Conservation (phyloP, 108 stramenopile species). For the Stephanodiscus minutulus region DNA sequence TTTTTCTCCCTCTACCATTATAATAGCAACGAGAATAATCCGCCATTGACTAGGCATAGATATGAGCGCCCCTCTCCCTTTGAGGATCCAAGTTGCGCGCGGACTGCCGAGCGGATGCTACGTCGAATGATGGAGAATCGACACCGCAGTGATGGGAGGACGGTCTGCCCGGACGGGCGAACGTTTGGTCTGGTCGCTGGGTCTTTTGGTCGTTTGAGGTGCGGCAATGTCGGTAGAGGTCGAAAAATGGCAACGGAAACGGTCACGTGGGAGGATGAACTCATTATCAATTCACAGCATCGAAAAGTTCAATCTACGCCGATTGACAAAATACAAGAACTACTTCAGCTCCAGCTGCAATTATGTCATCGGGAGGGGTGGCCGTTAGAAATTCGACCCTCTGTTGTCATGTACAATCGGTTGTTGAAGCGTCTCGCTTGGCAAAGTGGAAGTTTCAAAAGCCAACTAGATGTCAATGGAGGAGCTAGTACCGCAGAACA, state of each 20-base stretch:
- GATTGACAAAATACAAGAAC: conserved; percentile 35
- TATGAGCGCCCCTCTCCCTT: conserved; percentile 39
- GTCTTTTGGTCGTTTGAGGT: conserved; percentile 40
- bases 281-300: conserved; percentile 16
- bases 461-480: conserved; percentile 1
- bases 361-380: conserved; percentile 49
- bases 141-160: conserved; percentile 48
- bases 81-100: conserved; percentile 42
- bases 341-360: conserved; percentile 41
- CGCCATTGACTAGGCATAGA: conserved; percentile 20
- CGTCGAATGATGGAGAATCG: conserved; percentile 58
- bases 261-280: conserved; percentile 41
- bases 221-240: not conserved
- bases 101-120: conserved; percentile 47
- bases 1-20: conserved; percentile 39
- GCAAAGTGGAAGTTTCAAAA: conserved; percentile 12
- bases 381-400: conserved; percentile 28
- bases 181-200: conserved; percentile 50
- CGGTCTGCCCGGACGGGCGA: conserved; percentile 43
- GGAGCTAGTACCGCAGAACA: conserved; percentile 25
- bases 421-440: conserved; percentile 36
- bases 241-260: not conserved
- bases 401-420: conserved; percentile 37
- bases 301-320: conserved; percentile 26
- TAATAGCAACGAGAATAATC: conserved; percentile 12